Evolutionary conservation across 108 stramenopile species (phyloP).

Genomic region (Cyclostephanos tholiformis): DNA sequence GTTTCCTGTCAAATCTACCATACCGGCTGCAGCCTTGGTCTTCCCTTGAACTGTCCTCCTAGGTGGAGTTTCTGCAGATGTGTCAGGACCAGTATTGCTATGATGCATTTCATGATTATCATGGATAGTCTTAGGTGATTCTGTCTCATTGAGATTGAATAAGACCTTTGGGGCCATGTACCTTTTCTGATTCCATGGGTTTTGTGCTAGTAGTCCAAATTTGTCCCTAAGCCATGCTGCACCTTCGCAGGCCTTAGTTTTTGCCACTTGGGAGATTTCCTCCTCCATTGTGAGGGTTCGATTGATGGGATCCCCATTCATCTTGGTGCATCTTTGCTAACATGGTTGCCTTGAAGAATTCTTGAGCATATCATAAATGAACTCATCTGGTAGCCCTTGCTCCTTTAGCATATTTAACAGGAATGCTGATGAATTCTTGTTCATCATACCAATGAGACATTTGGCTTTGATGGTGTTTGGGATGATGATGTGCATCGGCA

Average conservation of each 20-base stretch:
- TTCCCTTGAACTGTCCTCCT: too few relatives aligned
- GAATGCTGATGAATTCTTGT: neutral
- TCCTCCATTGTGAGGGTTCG: neutral
- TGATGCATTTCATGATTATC: too few relatives aligned
- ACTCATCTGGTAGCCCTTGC: neutral
- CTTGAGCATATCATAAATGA: neutral
- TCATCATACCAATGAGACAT: neutral
- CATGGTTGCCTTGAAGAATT: neutral
- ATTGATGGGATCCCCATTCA: neutral
- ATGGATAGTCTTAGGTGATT: too few relatives aligned
- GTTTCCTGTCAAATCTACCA: too few relatives aligned
- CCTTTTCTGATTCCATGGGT: too few relatives aligned
- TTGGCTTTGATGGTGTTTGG: neutral
- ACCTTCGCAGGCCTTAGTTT: neutral
- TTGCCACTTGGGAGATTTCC: neutral
- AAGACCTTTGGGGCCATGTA: too few relatives aligned
- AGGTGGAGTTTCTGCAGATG: too few relatives aligned
- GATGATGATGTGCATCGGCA: neutral
- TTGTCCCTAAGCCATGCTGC: constrained; percentile 1
- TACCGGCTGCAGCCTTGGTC: too few relatives aligned
- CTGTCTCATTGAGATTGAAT: too few relatives aligned
- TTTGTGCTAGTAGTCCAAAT: neutral
- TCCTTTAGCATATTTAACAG: neutral
- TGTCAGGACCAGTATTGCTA: neutral
- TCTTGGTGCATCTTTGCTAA: too few relatives aligned